Percentiles rank a stretch among this genome's conserved stretches.
Evolutionary conservation across 176 grass and related monocot species (phyloP).

Genomic region (Carex pumila): DNA sequence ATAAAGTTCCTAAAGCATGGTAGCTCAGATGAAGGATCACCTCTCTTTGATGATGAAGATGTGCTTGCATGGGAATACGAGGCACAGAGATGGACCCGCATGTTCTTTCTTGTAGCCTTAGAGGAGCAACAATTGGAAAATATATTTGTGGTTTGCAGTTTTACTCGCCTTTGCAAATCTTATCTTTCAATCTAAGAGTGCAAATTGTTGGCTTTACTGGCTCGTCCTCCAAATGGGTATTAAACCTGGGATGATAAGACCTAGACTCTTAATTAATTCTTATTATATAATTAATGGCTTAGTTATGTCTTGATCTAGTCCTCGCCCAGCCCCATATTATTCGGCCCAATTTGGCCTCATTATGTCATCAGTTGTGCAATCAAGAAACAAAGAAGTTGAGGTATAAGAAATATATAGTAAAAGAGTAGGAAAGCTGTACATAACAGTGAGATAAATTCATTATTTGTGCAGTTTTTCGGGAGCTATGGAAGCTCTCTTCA

Average conservation of each 20-base stretch:
- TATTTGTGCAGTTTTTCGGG: constrained; percentile 47
- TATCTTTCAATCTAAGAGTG: background rate
- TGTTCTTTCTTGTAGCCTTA: constrained; percentile 64
- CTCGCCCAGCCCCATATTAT: background rate
- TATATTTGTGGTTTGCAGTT: constrained; percentile 50
- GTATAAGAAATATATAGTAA: background rate
- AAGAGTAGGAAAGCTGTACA: background rate
- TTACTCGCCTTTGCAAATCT: background rate
- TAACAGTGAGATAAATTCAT: constrained; percentile 8
- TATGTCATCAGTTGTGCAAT: constrained; percentile 1
- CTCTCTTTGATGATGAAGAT: constrained; percentile 84
- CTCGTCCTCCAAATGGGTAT: background rate
- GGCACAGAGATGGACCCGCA: constrained; percentile 79
- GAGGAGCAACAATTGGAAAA: constrained; percentile 50
- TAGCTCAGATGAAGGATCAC: constrained; percentile 26
- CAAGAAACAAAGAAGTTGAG: background rate
- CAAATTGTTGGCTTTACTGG: background rate
- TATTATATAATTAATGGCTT: background rate
- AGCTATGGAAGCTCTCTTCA: constrained; percentile 45
- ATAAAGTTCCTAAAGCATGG: constrained; percentile 47
- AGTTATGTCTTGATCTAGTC: background rate
- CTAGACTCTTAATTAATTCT: background rate
- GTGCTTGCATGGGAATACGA: constrained; percentile 74
- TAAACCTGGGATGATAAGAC: background rate
- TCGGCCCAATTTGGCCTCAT: background rate